Percentiles rank a stretch among this genome's conserved stretches.
These are phyloP conservation scores for Beauveria scarabaeidicola DNA, from an alignment of 2,329 filamentous ascomycete species.

Conservation along the genomic window DNA sequence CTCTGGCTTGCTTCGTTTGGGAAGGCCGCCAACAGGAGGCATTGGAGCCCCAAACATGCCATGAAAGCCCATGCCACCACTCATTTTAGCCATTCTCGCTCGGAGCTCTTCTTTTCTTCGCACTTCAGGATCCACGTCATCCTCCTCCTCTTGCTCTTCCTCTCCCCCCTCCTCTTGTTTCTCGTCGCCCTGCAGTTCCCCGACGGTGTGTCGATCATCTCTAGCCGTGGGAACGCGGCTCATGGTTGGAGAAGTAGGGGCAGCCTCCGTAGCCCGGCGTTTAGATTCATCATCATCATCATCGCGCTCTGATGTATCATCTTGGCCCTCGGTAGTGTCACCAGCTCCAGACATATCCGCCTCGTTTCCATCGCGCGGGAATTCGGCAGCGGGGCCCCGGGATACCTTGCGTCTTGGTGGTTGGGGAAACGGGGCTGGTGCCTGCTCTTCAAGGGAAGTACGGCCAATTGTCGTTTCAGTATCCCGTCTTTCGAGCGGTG, in stretches of 20 bases:
- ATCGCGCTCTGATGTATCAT: slow-evolving; percentile 60
- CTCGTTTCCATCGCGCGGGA: slow-evolving; percentile 52
- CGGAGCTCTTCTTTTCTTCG: slow-evolving; percentile 79
- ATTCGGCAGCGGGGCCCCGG: slow-evolving; percentile 33
- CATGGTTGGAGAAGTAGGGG: slow-evolving; percentile 26
- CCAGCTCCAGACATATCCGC: slow-evolving; percentile 57
- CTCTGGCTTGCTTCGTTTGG: slow-evolving; percentile 41
- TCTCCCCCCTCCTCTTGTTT: slow-evolving; percentile 53
- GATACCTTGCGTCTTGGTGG: slow-evolving; percentile 46
- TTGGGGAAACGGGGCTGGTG: slow-evolving; percentile 28
- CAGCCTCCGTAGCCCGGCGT: slow-evolving; percentile 25
- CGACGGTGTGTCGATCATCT: slow-evolving; percentile 36
- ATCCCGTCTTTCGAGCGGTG: slow-evolving; percentile 37
- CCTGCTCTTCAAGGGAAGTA: slow-evolving; percentile 40
- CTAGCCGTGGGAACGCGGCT: slow-evolving; percentile 43
- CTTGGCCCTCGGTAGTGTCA: slow-evolving; percentile 53
- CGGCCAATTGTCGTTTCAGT: slow-evolving; percentile 40
- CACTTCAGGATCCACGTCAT: slow-evolving; percentile 81
- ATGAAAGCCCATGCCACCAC: slow-evolving; percentile 92
- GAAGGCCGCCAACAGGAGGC: slow-evolving; percentile 51
- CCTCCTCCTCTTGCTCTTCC: slow-evolving; percentile 67
- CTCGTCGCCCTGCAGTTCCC: slow-evolving; percentile 73
- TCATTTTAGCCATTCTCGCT: slow-evolving; percentile 97
- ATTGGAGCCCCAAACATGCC: slow-evolving; percentile 78
- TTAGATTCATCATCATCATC: slow-evolving; percentile 57